Evolutionary conservation across 306 rosid genomes (phyloP), one percentile per base, ranked within the genome.

Genomic region (Pterocarpus macrocarpus): DNA sequence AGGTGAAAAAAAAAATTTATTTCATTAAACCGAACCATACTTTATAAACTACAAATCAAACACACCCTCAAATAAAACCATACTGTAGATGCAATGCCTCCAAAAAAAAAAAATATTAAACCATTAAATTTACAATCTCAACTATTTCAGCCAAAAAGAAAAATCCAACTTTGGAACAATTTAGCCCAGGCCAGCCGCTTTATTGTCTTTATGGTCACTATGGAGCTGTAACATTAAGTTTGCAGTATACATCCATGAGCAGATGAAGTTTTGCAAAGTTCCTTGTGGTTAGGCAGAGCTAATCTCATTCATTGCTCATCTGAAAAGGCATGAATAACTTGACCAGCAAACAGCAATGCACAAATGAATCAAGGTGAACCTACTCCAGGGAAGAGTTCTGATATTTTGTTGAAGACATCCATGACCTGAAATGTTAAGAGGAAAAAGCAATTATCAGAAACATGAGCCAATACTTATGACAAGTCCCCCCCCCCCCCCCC

Each of bases 301-400:
- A 52, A 45, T 81, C 73, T 41, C 57, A 58, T 22, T 41, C 57
- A 58, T 22, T 75, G 61, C 55, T 75, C 80, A 56, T 75, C 77
- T 38, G 55, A 64, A 78, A 69, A 64, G 58, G 52, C 43, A 17
- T 9, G 66, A 53, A 61, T 45, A 67, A 81, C 13, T 49, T 69
- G 39, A 63, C 67, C 81, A 55, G 72, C 34, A 77, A 67, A 45
- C 69, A 79, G 72, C 67, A 52, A 43, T 6, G 39, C 36, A 81
- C 43, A 62, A 34, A 76, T 80, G 65, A 64, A 86, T 93, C 89
- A 90, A 61, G 92, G 97, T 38, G 94, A 76, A 56, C 98, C 96
- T 5, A 82, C 94, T 49, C 97, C 99, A 0, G 99, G 99, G 84
- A 96, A 96, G 86, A 96, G 94, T 83, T 96, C 94, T 2, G 99